Evolutionary conservation across 208 protist genomes (phyloP), one percentile per base, ranked within the genome.

Genomic region (Leishmania aethiopica): DNA sequence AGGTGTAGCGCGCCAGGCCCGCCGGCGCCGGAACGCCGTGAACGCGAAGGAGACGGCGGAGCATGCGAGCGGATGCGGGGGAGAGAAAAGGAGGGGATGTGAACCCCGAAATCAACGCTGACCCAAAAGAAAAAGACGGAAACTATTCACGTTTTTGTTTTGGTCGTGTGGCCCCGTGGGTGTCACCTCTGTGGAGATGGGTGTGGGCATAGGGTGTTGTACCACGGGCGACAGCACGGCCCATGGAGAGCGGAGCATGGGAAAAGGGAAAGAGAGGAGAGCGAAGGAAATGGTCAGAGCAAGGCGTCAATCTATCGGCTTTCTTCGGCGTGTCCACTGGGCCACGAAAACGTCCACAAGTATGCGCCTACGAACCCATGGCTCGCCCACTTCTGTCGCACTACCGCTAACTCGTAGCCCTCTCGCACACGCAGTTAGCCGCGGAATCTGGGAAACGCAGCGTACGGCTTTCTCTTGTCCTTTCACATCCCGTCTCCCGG

Each of bases 1-100:
- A 88, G 57, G 88, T 93, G 80, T 75, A 85, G 25, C 91, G 88
- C 67, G 83, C 75, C 82, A 86, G 72, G 3, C 60, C 15, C 35
- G 51, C 57, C n/a, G 81, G 67, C 70, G 53, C 80, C 32, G 10
- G 3, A 19, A 62, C 57, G 25, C 49, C 73, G 35, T 28, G 15
- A 4, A n/a, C 3, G 59, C 75, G 51, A 76, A 87, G 55, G 13
- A 92, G 57, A 60, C 47, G 73, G 64, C 77, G 77, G 40, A 80
- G 25, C 62, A 80, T 80, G 0, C 15, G 22, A 60, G n/a, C 32
- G 37, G 3, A 1, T 47, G 28, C 8, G 28, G 32, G 28, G 32
- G 2, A 32, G 22, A 51, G 6, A 74, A 1, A 11, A 17, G 45
- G 22, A 53, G 0, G 22, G 8, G 8, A 0, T 75, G 1, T 3